Conservation (phyloP, 2,329 filamentous ascomycete species). For the Lasiodiplodia theobromae region DNA sequence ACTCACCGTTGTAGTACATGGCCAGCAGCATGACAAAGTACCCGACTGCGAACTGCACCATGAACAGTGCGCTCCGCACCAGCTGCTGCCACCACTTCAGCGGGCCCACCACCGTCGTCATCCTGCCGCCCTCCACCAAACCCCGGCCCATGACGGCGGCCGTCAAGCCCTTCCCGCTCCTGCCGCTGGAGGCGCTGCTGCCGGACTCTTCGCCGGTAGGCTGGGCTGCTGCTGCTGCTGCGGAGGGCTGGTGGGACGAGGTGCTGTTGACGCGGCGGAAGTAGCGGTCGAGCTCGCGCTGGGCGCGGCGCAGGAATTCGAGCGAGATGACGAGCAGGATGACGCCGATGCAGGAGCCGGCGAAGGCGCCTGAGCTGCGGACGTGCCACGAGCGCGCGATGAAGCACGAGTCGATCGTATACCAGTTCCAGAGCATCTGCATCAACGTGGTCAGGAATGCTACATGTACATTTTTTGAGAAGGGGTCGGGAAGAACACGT, state of each 20-base stretch:
- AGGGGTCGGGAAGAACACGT: not conserved
- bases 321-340: constrained; percentile 75
- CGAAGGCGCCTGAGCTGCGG: constrained; percentile 75
- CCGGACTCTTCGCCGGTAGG: not conserved
- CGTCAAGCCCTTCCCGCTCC: not conserved
- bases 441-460: not conserved
- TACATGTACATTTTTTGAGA: too few relatives aligned
- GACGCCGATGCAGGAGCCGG: constrained; percentile 79
- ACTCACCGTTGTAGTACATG: constrained; percentile 66
- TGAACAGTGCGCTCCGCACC: constrained; percentile 71
- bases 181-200: constrained; percentile 7
- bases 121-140: constrained; percentile 39
- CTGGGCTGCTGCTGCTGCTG: not conserved
- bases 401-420: constrained; percentile 75
- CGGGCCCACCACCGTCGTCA: constrained; percentile 63
- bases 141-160: not conserved
- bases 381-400: constrained; percentile 74
- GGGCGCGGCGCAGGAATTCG: constrained; percentile 73
- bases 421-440: constrained; percentile 84
- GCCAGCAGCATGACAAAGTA: constrained; percentile 80
- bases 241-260: not conserved
- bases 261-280: constrained; percentile 55
- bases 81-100: constrained; percentile 62
- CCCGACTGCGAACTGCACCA: constrained; percentile 74
- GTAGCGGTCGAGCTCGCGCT: constrained; percentile 75